Base-by-base conservation (phyloP, 106 monocot genomes). In the Dioscorea alata region DNA sequence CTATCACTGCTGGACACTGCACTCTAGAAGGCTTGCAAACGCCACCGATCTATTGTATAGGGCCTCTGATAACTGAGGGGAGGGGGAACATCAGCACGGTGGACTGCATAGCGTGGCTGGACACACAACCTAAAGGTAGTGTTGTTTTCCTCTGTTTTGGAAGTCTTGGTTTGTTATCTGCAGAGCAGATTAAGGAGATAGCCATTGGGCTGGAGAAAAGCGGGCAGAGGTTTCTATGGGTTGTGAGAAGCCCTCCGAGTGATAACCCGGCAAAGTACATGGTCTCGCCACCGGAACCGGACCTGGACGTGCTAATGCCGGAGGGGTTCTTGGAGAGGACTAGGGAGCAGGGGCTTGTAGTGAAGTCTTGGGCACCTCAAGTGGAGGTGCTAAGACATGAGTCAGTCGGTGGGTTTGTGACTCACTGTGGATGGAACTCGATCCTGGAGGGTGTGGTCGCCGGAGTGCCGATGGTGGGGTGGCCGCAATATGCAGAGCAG, bases 401-500 rank as follows among this genome's bases (percentile, higher is more conserved):
- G 64, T 59, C 90, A 25, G 71, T 84, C 14, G 90, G 90, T 0
- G 84, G 81, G 6, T 91, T 91, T 75, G 84, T 91, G 71, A 91
- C 68, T 4, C 90, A 91, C 73, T 81, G 81, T 24, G 90, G 90
- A 8, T 91, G 90, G 90, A 91, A 84, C 74, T 90, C 90, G 20
- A 64, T 49, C 22, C 28, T 90, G 74, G 90, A 90, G 76, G 83
- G 79, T 61, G 73, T 91, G 22, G 28, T 61, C 1, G 66, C 74
- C 10, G 90, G 84, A 14, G 87, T 91, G 59, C 76, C 81, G 18
- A 76, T 91, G 76, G 61, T 91, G 4, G 87, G 79, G 12, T 91
- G 90, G 90, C 90, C 90, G 6, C 56, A 82, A n/a, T 87, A 86
- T 66, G 84, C 87, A 14, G 90, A 91, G 72, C 90, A 91, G 77